These are phyloP conservation scores for Backusella tuberculispora DNA, from an alignment of 192 early-diverging fungal genomes.

Conservation along the genomic window DNA sequence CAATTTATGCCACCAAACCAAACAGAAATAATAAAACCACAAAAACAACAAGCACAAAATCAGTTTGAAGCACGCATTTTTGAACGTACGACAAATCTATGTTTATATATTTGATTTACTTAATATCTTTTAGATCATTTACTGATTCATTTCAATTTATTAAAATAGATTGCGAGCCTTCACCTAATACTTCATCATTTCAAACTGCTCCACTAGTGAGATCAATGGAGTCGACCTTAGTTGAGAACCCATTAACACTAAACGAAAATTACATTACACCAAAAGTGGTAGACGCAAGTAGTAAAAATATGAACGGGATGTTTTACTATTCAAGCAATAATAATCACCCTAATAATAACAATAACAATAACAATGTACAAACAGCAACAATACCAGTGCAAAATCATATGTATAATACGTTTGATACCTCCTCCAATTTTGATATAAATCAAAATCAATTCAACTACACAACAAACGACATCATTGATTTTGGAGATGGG, in stretches of 20 bases:
- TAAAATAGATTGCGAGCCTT: neutral
- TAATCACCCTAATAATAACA: neutral
- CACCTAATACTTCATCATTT: neutral
- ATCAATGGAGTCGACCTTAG: neutral
- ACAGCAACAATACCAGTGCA: neutral
- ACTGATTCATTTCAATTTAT: neutral
- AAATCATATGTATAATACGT: neutral
- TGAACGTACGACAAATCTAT: neutral
- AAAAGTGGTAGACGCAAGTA: neutral
- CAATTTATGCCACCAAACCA: slow-evolving; percentile 6
- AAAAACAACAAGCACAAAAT: slow-evolving; percentile 13
- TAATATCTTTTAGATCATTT: neutral
- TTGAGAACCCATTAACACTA: neutral
- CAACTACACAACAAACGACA: neutral
- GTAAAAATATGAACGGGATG: neutral
- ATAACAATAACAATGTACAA: neutral
- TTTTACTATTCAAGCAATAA: neutral
- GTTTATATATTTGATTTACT: neutral
- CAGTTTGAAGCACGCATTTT: neutral
- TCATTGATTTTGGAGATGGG: neutral
- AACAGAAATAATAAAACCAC: neutral
- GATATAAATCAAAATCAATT: neutral
- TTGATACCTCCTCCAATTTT: neutral
- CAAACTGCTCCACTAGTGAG: neutral
- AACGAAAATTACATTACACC: neutral